Evolutionary conservation across 768 basidiomycete genomes (phyloP).

Genomic region (Termitomyces sp.): DNA sequence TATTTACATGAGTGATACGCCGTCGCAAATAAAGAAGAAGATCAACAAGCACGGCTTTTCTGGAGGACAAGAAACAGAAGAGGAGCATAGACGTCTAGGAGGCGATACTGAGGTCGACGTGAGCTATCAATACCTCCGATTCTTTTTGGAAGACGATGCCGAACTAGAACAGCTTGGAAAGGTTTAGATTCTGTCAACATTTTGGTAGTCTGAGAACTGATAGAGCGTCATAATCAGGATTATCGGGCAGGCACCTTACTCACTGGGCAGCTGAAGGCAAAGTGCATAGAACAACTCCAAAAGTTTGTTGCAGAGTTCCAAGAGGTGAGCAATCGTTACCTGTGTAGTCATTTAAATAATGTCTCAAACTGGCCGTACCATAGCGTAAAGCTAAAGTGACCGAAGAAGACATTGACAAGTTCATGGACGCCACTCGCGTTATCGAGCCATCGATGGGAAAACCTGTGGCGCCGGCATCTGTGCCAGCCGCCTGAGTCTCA

Average conservation of each 20-base stretch:
- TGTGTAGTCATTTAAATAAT: background rate
- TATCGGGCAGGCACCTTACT: slow-evolving; percentile 86
- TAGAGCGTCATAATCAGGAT: slow-evolving; percentile 48
- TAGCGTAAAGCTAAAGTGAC: slow-evolving; percentile 81
- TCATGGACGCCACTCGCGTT: slow-evolving; percentile 79
- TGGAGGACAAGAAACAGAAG: slow-evolving; percentile 93
- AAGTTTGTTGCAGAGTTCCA: slow-evolving; percentile 85
- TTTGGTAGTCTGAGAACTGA: background rate
- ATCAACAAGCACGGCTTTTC: slow-evolving; percentile 95
- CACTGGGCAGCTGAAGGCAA: slow-evolving; percentile 88
- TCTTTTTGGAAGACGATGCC: slow-evolving; percentile 96
- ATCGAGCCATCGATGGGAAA: slow-evolving; percentile 60
- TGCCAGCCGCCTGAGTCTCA: background rate
- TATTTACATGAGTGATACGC: slow-evolving; percentile 94
- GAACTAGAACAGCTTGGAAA: slow-evolving; percentile 73
- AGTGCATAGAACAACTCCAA: slow-evolving; percentile 81
- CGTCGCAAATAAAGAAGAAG: slow-evolving; percentile 95
- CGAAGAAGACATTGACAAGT: slow-evolving; percentile 67
- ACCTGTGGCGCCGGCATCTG: slow-evolving; percentile 13
- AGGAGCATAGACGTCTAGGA: slow-evolving; percentile 85
- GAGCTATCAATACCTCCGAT: slow-evolving; percentile 89
- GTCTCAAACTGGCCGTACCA: slow-evolving; percentile 8
- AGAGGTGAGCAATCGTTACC: slow-evolving; percentile 36
- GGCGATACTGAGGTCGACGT: slow-evolving; percentile 96
- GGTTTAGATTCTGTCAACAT: slow-evolving; percentile 39